Evolutionary conservation across 257 asterid species (phyloP).

Genomic region (Solanum sejunctum): DNA sequence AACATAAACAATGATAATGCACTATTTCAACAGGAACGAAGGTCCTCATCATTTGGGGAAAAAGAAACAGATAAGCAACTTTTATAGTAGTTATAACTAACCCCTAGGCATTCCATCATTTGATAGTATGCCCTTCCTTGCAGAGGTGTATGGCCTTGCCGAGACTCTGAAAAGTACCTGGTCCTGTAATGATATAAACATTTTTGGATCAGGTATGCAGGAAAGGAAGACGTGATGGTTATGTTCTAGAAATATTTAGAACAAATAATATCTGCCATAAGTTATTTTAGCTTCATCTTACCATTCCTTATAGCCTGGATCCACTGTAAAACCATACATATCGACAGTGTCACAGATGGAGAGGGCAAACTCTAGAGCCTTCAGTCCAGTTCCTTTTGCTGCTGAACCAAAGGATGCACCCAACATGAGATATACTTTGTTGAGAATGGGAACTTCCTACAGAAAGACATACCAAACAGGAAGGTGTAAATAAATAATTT

Average conservation of each 20-base stretch:
- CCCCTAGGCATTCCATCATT: constrained; percentile 98
- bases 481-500: neutral
- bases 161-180: constrained; percentile 83
- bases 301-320: constrained; percentile 96
- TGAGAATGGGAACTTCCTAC: constrained; percentile 54
- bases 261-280: neutral
- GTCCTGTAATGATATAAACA: constrained; percentile 52
- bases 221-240: neutral
- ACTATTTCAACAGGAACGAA: neutral
- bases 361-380: constrained; percentile 98
- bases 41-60: neutral
- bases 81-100: constrained; percentile 24
- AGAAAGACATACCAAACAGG: constrained; percentile 4
- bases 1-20: neutral
- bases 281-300: constrained; percentile 1
- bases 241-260: neutral
- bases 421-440: constrained; percentile 50
- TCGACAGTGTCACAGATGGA: constrained; percentile 89
- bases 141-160: constrained; percentile 91
- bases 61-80: neutral
- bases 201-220: neutral
- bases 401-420: constrained; percentile 68
- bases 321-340: constrained; percentile 98
- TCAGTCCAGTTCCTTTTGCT: constrained; percentile 97
- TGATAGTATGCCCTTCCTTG: constrained; percentile 94